Conservation (phyloP, 352 stramenopile species). For the Thraustotheca clavata region DNA sequence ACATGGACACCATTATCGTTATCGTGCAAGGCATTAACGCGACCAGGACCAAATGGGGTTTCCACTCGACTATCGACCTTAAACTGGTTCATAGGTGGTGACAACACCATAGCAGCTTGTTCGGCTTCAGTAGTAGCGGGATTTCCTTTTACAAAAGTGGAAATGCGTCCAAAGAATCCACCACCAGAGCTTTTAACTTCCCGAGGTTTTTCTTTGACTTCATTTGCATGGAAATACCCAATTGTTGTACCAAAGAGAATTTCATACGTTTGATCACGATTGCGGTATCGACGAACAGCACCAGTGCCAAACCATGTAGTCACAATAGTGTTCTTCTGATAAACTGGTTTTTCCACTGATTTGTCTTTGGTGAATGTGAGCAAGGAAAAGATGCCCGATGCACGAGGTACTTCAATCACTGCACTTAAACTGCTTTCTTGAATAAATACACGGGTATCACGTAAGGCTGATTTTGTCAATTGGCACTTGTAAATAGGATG, state of each 20-base stretch:
- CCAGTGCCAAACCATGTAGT: not conserved
- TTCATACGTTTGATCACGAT: slow-evolving; percentile 13
- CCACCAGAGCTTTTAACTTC: not conserved
- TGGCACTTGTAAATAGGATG: slow-evolving; percentile 52
- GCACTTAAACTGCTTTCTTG: not conserved
- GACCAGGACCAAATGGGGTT: slow-evolving; percentile 14
- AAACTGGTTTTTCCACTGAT: not conserved
- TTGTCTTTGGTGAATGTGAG: not conserved
- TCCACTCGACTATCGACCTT: not conserved
- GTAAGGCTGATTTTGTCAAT: slow-evolving; percentile 15
- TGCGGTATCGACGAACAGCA: slow-evolving; percentile 1
- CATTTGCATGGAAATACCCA: slow-evolving; percentile 5
- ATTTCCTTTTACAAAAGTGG: not conserved
- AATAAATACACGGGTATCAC: not conserved
- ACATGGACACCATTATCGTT: not conserved
- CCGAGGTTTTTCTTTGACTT: not conserved
- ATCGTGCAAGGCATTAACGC: not conserved
- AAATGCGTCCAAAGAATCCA: not conserved
- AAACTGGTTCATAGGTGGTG: not conserved
- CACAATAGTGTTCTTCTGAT: not conserved
- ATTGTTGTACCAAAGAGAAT: not conserved
- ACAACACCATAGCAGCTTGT: not conserved
- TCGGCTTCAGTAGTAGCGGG: not conserved
- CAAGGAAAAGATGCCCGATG: not conserved
- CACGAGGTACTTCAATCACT: not conserved